These are phyloP conservation scores for Candida jianshihensis DNA, from an alignment of 805 yeast species.

Conservation along the genomic window DNA sequence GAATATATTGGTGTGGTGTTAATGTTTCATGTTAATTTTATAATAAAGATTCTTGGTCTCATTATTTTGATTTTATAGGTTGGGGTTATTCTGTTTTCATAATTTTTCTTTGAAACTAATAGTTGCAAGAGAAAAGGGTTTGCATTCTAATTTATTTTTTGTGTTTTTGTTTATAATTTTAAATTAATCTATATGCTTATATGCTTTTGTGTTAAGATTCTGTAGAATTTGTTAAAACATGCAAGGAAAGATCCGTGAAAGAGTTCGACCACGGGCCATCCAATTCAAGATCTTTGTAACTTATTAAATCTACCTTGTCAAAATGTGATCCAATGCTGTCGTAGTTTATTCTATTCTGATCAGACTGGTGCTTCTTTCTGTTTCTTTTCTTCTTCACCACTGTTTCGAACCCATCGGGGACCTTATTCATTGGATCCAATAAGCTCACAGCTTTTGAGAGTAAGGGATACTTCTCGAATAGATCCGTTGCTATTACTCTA, in stretches of 20 bases:
- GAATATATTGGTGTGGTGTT: conserved; percentile 7
- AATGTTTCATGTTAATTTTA: too few relatives aligned
- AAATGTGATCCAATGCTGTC: conserved; percentile 28
- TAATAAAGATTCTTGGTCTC: too few relatives aligned
- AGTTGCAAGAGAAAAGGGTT: neutral
- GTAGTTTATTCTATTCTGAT: conserved; percentile 27
- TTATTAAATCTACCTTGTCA: conserved; percentile 12
- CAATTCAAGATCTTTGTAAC: conserved; percentile 18
- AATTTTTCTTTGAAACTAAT: too few relatives aligned
- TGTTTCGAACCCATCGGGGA: conserved; percentile 19
- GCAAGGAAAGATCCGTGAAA: conserved; percentile 46
- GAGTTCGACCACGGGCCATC: conserved; percentile 43
- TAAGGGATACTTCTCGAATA: conserved; percentile 36
- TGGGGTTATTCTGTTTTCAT: neutral
- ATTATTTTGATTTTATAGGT: neutral
- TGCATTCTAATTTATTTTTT: neutral
- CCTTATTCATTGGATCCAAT: conserved; percentile 3
- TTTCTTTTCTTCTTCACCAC: conserved; percentile 17
- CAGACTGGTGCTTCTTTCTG: conserved; percentile 18
- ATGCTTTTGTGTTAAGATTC: too few relatives aligned
- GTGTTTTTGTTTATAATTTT: neutral
- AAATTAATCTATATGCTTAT: neutral
- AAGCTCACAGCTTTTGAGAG: conserved; percentile 31
- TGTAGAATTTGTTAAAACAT: too few relatives aligned
- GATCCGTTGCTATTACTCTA: conserved; percentile 35